Evolutionary conservation across 139 green algal genomes (phyloP).

Genomic region (Asterochloris sp.): DNA sequence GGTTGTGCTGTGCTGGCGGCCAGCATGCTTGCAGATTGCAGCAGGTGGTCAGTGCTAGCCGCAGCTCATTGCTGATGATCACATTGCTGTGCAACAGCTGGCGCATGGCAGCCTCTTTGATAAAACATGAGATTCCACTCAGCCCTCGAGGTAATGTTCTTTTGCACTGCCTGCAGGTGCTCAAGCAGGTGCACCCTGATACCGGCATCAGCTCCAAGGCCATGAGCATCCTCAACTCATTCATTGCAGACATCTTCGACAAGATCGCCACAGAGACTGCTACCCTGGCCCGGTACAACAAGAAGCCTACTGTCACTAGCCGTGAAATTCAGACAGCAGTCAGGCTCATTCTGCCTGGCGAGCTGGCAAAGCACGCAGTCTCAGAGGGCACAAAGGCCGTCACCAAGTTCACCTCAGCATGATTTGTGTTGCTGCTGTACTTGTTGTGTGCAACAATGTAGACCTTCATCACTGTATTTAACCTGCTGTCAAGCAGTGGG

Average conservation of each 20-base stretch:
- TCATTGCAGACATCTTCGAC: slow-evolving; percentile 78
- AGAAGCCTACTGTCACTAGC: slow-evolving; percentile 86
- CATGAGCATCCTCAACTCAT: slow-evolving; percentile 98
- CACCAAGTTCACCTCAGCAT: slow-evolving; percentile 84
- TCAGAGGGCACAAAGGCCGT: slow-evolving; percentile 87
- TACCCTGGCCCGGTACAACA: slow-evolving; percentile 47
- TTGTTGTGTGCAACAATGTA: too few relatives aligned
- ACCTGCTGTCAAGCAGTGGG: too few relatives aligned
- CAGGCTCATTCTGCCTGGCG: slow-evolving; percentile 79
- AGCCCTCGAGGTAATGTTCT: background rate
- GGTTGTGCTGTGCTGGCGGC: too few relatives aligned
- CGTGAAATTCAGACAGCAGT: slow-evolving; percentile 84
- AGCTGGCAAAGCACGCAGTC: slow-evolving; percentile 88
- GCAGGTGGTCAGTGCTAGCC: too few relatives aligned
- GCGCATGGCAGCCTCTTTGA: too few relatives aligned
- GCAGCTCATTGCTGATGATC: too few relatives aligned
- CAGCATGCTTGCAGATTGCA: too few relatives aligned
- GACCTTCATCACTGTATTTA: too few relatives aligned
- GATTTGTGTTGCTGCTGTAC: slow-evolving; percentile 1
- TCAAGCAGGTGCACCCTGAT: slow-evolving; percentile 90
- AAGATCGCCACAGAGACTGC: slow-evolving; percentile 83
- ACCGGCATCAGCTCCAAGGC: slow-evolving; percentile 95
- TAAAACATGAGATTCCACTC: background rate
- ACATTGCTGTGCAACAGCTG: too few relatives aligned
- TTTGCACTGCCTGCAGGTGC: background rate